Conservation (phyloP, 106 monocot genomes). For the Dendrobium chrysotoxum region DNA sequence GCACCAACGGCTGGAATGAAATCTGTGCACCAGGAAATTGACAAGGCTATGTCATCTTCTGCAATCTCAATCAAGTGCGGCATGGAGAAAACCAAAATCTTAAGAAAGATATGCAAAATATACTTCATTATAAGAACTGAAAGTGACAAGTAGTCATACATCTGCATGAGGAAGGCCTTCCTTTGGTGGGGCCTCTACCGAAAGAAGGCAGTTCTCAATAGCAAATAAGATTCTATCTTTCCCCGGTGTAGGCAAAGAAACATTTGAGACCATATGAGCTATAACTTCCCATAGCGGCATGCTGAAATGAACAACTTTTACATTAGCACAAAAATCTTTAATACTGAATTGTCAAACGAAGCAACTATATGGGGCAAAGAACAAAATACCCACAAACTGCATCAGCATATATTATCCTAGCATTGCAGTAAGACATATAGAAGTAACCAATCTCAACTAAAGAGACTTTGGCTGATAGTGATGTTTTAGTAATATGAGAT, state of each 20-base stretch:
- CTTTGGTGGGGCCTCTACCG: constrained; percentile 83
- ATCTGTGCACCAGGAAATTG: constrained; percentile 54
- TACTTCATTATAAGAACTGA: constrained; percentile 1
- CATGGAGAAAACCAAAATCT: background rate
- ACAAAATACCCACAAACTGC: background rate
- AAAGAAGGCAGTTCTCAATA: constrained; percentile 79
- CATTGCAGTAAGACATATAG: background rate
- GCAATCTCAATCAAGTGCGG: background rate
- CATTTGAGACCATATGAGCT: constrained; percentile 76
- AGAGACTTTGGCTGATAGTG: background rate
- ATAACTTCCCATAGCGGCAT: constrained; percentile 90
- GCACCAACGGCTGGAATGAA: constrained; percentile 94
- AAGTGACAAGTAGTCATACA: constrained; percentile 34
- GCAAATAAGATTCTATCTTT: constrained; percentile 80
- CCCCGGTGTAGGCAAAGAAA: constrained; percentile 85
- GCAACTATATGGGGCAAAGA: background rate
- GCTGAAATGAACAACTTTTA: constrained; percentile 37
- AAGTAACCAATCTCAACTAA: background rate
- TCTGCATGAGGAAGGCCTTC: constrained; percentile 96
- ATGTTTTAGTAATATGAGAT: background rate
- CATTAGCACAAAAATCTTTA: constrained; percentile 11
- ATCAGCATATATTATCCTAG: background rate
- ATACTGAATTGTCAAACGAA: background rate
- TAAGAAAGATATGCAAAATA: background rate
- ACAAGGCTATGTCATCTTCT: background rate